Evolutionary conservation across 2,329 filamentous ascomycete genomes (phyloP).

Genomic region (Pseudohalonectria lignicola): DNA sequence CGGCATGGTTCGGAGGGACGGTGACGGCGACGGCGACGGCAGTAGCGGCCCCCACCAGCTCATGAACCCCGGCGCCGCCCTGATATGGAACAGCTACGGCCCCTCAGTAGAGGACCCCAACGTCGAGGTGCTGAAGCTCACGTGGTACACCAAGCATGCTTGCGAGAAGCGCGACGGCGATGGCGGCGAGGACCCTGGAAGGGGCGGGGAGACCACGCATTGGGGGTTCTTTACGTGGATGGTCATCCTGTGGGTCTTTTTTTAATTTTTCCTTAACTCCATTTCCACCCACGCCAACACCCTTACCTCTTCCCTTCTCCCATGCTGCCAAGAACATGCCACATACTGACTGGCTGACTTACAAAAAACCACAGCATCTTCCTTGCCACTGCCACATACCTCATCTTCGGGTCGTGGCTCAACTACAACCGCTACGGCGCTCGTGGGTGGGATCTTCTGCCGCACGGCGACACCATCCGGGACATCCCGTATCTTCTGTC

Average conservation of each 20-base stretch:
- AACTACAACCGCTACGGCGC: slow-evolving; percentile 97
- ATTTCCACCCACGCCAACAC: background rate
- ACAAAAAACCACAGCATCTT: slow-evolving; percentile 50
- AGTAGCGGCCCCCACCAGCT: slow-evolving; percentile 27
- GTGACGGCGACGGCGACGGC: slow-evolving; percentile 18
- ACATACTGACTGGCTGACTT: too few relatives aligned
- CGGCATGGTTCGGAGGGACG: too few relatives aligned
- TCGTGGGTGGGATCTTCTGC: slow-evolving; percentile 86
- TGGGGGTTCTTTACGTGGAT: slow-evolving; percentile 99
- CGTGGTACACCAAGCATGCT: slow-evolving; percentile 81
- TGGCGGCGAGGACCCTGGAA: slow-evolving; percentile 33
- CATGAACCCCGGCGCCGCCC: slow-evolving; percentile 45
- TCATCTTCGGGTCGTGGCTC: slow-evolving; percentile 97
- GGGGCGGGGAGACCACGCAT: slow-evolving; percentile 34
- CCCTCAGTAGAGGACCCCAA: slow-evolving; percentile 38
- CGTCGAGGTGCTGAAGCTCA: slow-evolving; percentile 57
- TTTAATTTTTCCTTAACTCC: background rate
- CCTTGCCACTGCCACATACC: slow-evolving; percentile 73
- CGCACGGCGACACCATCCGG: slow-evolving; percentile 83
- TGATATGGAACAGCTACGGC: slow-evolving; percentile 69
- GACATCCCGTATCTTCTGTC: slow-evolving; percentile 88
- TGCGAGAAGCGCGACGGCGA: slow-evolving; percentile 47
- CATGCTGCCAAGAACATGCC: too few relatives aligned
- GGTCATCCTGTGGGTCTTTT: slow-evolving; percentile 65
- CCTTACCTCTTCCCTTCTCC: too few relatives aligned